A percentile compares a stretch with the other conserved stretches of the same genome.
Evolutionary conservation across 177 flowering plant species (phyloP).

Genomic region (Telopea speciosissima): DNA sequence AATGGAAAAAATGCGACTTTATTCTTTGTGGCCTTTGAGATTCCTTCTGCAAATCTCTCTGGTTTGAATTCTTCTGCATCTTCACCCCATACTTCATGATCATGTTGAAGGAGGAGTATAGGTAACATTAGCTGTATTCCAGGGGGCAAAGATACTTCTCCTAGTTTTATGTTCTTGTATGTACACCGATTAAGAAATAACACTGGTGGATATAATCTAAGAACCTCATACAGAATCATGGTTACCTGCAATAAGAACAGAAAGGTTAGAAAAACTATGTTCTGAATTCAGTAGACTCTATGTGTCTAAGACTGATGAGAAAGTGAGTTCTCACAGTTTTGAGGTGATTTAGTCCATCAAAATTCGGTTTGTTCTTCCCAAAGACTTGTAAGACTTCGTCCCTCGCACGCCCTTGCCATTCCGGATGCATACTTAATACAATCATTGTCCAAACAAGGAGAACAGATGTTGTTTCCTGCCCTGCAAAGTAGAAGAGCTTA

Average conservation of each 20-base stretch:
- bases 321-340: conserved; percentile 12
- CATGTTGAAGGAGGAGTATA: conserved; percentile 18
- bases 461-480: conserved; percentile 18
- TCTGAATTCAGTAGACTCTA: neutral
- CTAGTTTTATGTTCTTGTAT: conserved; percentile 8
- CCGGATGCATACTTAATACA: conserved; percentile 13
- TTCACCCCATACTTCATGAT: conserved; percentile 22
- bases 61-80: conserved; percentile 26
- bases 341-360: conserved; percentile 18
- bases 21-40: conserved; percentile 20
- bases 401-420: conserved; percentile 19
- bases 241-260: neutral
- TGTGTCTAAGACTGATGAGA: neutral
- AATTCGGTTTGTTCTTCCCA: conserved; percentile 14
- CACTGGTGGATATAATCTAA: conserved; percentile 12
- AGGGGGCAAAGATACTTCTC: conserved; percentile 7
- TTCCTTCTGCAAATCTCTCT: conserved; percentile 23
- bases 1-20: too few species aligned
- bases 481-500: conserved; percentile 26
- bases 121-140: conserved; percentile 9
- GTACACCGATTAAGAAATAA: neutral
- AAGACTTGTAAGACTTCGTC: conserved; percentile 19
- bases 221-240: conserved; percentile 20
- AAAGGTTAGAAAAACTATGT: too few species aligned
- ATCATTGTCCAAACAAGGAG: conserved; percentile 20